Base-by-base conservation (phyloP, 352 stramenopile genomes). In the Phytophthora parvispora region DNA sequence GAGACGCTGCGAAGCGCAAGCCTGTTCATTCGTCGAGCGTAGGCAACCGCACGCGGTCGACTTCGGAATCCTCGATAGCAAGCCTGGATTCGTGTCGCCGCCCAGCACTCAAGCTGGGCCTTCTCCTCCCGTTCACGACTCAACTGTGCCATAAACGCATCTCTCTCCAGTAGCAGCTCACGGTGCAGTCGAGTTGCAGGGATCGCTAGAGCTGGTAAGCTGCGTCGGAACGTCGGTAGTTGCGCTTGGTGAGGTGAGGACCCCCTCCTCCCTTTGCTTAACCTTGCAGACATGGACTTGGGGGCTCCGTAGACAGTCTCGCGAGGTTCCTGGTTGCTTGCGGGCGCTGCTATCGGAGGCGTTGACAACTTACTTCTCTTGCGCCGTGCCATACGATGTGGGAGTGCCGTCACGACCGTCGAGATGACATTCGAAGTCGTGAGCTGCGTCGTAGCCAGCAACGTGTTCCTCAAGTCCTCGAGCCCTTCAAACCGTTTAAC, bases 391-490 rank as follows among this genome's bases (percentile, higher is more conserved):
- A 13, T 49, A 36, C 48, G 58, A 31, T 53, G 55, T 18, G 42
- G 24, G 31, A 78, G 56, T 6, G 75, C 71, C 10, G 84, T 93
- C 47, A 91, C 81, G 25, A 85, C 77, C 0, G 82, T 91, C 9
- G 85, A 89, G 32, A 91, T 77, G 54, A 92, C 80, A 53, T 86
- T 91, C 9, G 85, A 90, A 25, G 73, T 83, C 29, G 81, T 90
- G 48, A 92, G 78, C 61, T 88, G 83, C 24, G 74, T 89, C 25
- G 84, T 87, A 47, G 75, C 74, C 32, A 87, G 42, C 32, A 72
- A 78, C n/a, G 72, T 83, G 28, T 81, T 80, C 16, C 69, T 66
- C 27, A 75, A 58, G 13, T 49, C 64, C 22, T 89, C 71, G 1
- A 90, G 69, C 0, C 62, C 75, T 22, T 79, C 71, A 62, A 91